Conservation (phyloP, 2,329 filamentous ascomycete genomes). For the Epichloe aotearoae region DNA sequence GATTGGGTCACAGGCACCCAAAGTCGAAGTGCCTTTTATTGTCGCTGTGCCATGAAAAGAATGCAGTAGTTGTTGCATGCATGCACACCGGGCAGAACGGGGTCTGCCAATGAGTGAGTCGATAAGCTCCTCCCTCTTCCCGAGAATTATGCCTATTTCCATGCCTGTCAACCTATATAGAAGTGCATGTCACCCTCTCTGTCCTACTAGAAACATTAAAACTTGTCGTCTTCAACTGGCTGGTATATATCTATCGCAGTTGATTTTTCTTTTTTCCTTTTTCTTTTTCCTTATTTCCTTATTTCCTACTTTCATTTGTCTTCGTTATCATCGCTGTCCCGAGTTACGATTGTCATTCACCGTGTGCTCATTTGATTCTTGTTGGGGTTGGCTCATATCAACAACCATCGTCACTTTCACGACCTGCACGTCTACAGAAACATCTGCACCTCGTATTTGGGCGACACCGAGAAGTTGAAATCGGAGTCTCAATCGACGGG, state of each 20-base stretch:
- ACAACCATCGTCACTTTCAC: background rate
- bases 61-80: background rate
- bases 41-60: conserved; percentile 3
- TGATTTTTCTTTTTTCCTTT: conserved; percentile 2
- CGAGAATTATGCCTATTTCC: no score
- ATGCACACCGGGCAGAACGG: background rate
- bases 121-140: no score
- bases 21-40: background rate
- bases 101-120: background rate
- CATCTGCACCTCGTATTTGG: background rate
- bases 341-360: background rate
- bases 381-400: background rate
- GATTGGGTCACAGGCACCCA: background rate
- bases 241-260: background rate
- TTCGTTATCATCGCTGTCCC: conserved; percentile 5
- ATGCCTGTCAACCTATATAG: conserved; percentile 11
- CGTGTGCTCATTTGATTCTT: background rate
- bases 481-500: background rate
- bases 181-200: conserved; percentile 7
- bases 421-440: background rate
- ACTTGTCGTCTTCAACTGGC: background rate
- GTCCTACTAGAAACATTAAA: conserved; percentile 5
- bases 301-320: conserved; percentile 12
- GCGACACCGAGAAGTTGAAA: no score
- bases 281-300: conserved; percentile 4